phyloP scores from a whole-genome alignment of 176 grass and related monocot genomes.

The Chloris gayana region DNA sequence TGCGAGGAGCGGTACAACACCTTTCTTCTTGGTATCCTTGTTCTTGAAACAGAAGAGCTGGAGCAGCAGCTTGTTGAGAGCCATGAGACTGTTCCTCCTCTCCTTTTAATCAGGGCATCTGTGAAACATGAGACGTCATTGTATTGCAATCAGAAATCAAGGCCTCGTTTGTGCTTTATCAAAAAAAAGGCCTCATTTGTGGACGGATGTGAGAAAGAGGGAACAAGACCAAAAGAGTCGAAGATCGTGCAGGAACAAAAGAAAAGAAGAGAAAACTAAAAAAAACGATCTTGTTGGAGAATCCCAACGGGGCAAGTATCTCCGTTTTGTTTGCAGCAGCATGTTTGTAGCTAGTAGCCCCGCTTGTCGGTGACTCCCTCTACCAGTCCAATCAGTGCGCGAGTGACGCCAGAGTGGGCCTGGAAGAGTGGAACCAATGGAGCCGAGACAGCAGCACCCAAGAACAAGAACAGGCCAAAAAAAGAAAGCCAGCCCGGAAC shows the following conservation, averaged over 20 bases:
- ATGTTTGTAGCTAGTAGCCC: background rate
- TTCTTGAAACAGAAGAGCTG: slow-evolving; percentile 45
- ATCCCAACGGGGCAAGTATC: slow-evolving; percentile 33
- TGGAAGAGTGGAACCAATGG: slow-evolving; percentile 7
- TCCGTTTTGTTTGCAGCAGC: background rate
- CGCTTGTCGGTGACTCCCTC: background rate
- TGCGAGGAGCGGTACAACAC: background rate
- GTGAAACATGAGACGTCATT: slow-evolving; percentile 19
- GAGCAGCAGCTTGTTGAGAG: slow-evolving; percentile 48
- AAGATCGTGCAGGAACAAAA: background rate
- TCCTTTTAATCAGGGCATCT: slow-evolving; percentile 17
- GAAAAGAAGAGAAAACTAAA: background rate
- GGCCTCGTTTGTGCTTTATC: no score
- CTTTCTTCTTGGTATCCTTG: slow-evolving; percentile 57
- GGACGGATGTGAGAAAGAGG: background rate
- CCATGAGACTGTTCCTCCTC: slow-evolving; percentile 27
- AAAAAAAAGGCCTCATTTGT: background rate
- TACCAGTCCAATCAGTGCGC: slow-evolving; percentile 41
- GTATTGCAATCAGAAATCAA: no score
- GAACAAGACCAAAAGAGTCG: background rate
- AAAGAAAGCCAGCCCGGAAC: no score
- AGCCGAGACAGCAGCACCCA: slow-evolving; percentile 4
- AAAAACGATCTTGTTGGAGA: slow-evolving; percentile 11
- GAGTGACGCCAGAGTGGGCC: background rate
- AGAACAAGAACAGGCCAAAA: no score